Evolutionary conservation across 257 asterid genomes (phyloP).

Genomic region (Plectranthus barbatus): DNA sequence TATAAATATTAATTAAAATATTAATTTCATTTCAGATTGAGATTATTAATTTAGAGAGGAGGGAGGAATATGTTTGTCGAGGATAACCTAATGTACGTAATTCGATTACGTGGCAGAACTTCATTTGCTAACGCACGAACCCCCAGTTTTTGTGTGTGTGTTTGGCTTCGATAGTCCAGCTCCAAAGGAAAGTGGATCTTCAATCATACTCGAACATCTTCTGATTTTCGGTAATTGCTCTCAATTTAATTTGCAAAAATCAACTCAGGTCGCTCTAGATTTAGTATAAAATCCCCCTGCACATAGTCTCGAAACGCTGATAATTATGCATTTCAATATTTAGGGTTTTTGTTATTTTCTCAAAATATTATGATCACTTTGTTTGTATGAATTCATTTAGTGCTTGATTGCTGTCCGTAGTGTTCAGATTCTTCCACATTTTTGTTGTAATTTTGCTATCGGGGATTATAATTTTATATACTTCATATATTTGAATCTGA

Average conservation of each 20-base stretch:
- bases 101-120: background rate
- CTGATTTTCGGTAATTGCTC: slow-evolving; percentile 10
- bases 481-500: background rate
- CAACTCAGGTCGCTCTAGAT: background rate
- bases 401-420: background rate
- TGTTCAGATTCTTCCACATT: background rate
- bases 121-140: background rate
- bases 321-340: background rate
- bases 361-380: background rate
- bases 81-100: background rate
- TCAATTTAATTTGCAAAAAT: background rate
- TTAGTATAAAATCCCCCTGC: background rate
- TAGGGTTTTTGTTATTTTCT: background rate
- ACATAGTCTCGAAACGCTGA: background rate
- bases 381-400: background rate
- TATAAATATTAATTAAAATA: no score
- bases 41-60: no score
- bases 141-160: background rate
- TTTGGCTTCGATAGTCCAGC: background rate
- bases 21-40: no score
- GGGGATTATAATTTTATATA: background rate
- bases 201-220: background rate
- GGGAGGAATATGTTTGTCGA: no score
- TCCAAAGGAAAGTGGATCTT: background rate
- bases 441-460: background rate